Evolutionary conservation across 177 flowering plant species (phyloP).

Genomic region (Vitis hybrid): DNA sequence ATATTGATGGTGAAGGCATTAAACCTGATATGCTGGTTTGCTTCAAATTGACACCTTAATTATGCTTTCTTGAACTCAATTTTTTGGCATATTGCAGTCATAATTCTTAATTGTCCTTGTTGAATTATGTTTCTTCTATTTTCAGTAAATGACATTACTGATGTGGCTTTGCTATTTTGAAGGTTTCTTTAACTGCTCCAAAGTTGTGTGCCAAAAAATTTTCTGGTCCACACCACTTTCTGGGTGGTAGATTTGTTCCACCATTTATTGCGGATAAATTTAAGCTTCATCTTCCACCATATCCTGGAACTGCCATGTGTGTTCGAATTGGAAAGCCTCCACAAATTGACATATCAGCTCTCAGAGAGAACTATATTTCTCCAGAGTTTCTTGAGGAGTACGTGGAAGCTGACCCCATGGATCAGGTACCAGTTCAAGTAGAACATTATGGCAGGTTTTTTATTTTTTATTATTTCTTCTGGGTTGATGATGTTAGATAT

Average conservation of each 20-base stretch:
- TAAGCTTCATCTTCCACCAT: slow-evolving; percentile 79
- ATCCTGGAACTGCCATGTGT: slow-evolving; percentile 95
- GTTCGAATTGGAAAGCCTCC: slow-evolving; percentile 90
- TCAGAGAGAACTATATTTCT: slow-evolving; percentile 88
- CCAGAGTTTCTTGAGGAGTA: slow-evolving; percentile 80
- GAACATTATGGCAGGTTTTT: not conserved
- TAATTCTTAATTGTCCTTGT: not conserved
- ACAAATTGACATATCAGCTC: slow-evolving; percentile 71
- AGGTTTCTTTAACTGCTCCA: slow-evolving; percentile 98
- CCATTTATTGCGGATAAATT: slow-evolving; percentile 66
- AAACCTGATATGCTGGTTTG: slow-evolving; percentile 88
- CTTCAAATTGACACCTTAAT: slow-evolving; percentile 15
- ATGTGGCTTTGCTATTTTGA: slow-evolving; percentile 13
- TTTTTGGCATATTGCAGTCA: not conserved
- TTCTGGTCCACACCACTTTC: slow-evolving; percentile 83
- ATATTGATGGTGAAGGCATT: slow-evolving; percentile 59
- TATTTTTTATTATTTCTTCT: not conserved
- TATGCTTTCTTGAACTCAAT: not conserved
- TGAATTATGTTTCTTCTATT: not conserved
- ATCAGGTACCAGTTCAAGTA: slow-evolving; percentile 56
- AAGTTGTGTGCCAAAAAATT: slow-evolving; percentile 90
- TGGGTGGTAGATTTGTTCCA: slow-evolving; percentile 98
- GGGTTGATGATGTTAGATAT: not conserved
- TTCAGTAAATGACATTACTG: not conserved
- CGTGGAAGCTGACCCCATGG: slow-evolving; percentile 72